phyloP scores from a whole-genome alignment of 164 flowering plant genomes.

The Nymphaea thermarum region DNA sequence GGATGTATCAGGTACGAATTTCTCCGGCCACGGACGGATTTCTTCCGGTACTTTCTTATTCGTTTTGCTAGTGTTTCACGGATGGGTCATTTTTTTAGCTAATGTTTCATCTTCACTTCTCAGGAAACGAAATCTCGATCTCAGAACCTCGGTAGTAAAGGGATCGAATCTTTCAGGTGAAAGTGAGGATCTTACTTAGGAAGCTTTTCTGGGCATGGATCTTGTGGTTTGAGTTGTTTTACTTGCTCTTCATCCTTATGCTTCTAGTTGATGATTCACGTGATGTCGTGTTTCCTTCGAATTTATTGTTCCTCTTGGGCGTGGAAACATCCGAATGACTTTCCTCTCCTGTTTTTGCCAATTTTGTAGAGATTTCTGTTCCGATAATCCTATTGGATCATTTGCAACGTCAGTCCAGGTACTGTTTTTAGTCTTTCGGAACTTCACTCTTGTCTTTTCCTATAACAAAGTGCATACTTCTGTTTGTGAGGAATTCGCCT shows the following conservation, averaged over 20 bases:
- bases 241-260: background rate
- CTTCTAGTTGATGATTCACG: background rate
- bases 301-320: background rate
- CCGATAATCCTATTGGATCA: conserved; percentile 51
- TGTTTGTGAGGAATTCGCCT: background rate
- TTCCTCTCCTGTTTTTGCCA: too few relatives aligned
- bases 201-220: background rate
- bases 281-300: background rate
- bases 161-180: conserved; percentile 41
- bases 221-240: background rate
- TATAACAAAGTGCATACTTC: background rate
- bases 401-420: conserved; percentile 70
- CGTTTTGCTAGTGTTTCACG: background rate
- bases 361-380: conserved; percentile 15
- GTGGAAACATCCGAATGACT: background rate
- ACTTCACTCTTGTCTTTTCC: background rate
- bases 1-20: conserved; percentile 51
- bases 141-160: conserved; percentile 25
- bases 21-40: background rate
- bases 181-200: background rate
- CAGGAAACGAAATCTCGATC: conserved; percentile 43
- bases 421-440: background rate
- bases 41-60: background rate
- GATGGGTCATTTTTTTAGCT: background rate
- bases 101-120: background rate